Evolutionary conservation across 257 asterid genomes (phyloP).

Genomic region (Scutellaria barbata): DNA sequence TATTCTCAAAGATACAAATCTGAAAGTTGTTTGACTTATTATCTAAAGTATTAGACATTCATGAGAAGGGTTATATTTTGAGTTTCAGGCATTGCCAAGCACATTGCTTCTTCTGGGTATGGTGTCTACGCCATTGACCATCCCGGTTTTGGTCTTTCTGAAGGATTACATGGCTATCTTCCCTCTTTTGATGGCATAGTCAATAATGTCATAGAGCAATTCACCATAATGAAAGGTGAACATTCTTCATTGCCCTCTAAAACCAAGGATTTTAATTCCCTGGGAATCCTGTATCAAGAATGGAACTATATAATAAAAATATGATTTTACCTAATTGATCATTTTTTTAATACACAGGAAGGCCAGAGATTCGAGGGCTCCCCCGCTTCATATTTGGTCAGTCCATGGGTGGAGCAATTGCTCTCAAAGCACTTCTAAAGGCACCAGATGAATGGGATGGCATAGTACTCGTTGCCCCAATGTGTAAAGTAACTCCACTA

Average conservation of each 20-base stretch:
- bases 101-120: slow-evolving; percentile 88
- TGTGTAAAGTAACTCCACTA: slow-evolving; percentile 73
- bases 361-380: slow-evolving; percentile 81
- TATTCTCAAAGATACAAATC: not conserved
- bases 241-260: not conserved
- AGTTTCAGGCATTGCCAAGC: slow-evolving; percentile 83
- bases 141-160: slow-evolving; percentile 98
- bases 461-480: slow-evolving; percentile 90
- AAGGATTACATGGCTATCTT: slow-evolving; percentile 92
- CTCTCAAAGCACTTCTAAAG: slow-evolving; percentile 80
- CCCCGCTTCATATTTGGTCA: slow-evolving; percentile 91
- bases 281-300: not conserved
- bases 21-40: not conserved
- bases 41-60: not conserved
- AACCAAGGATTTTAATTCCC: not conserved
- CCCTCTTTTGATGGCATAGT: slow-evolving; percentile 80
- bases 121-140: slow-evolving; percentile 96
- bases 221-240: slow-evolving; percentile 74
- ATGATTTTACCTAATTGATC: not conserved
- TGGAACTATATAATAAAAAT: not conserved
- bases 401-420: slow-evolving; percentile 98
- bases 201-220: slow-evolving; percentile 83
- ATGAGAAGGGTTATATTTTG: not conserved
- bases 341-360: slow-evolving; percentile 50
- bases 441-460: slow-evolving; percentile 86